Conservation (phyloP, 306 rosid species). For the Acacia confusa region DNA sequence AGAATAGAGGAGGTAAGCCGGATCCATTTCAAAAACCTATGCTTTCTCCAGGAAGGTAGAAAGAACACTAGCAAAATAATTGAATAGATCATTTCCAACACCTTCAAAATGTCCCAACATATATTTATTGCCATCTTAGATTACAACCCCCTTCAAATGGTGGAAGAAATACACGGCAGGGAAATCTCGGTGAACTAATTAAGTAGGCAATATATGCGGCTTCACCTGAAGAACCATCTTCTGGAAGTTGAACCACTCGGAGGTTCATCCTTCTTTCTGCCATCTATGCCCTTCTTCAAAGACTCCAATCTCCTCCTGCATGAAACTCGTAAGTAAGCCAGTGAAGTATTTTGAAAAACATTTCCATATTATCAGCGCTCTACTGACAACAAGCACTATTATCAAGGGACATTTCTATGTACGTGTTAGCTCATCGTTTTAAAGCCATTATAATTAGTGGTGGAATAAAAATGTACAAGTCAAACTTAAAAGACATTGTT, state of each 20-base stretch:
- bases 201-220: neutral
- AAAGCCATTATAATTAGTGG: neutral
- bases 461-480: too few species aligned
- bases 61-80: neutral
- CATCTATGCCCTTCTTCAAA: conserved; percentile 73
- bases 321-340: conserved; percentile 14
- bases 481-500: too few species aligned
- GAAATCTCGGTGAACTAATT: neutral
- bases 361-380: conserved; percentile 1
- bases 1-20: too few species aligned
- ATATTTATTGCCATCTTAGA: neutral
- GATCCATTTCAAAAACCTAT: neutral
- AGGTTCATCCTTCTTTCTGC: conserved; percentile 41
- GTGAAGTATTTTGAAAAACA: conserved; percentile 17
- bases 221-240: conserved; percentile 49
- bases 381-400: conserved; percentile 8
- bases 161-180: neutral
- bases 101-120: neutral
- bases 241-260: conserved; percentile 29
- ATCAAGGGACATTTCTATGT: neutral
- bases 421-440: conserved; percentile 11
- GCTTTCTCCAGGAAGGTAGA: neutral
- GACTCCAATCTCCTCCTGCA: conserved; percentile 77
- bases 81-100: neutral
- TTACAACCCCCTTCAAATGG: neutral